Base-by-base conservation (phyloP, 2,329 filamentous ascomycete species). In the Beauveria varroae region DNA sequence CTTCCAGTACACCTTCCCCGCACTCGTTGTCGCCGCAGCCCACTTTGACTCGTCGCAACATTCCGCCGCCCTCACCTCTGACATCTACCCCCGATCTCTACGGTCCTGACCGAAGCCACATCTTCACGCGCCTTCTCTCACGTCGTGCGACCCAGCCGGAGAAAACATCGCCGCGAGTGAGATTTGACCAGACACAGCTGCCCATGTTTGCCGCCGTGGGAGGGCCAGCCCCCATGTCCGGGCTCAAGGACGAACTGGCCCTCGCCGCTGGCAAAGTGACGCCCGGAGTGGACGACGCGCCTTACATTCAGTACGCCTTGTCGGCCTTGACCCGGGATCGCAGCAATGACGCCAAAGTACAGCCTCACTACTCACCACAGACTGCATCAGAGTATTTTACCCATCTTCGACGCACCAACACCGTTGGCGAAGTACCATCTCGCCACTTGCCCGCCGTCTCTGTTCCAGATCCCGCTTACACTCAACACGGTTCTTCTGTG, bases 271-370 rank as follows among this genome's bases (percentile, higher is more conserved):
- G 79, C 62, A 78, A 78, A 46, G 79, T 86, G 60, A 93, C 90
- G 0, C 92, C 92, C 0, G 90, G 88, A 10, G 79, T 91, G 44
- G 92, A 96, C 69, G 89, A 96, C 69, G 89, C 86, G 9, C 92
- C 91, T 0, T 96, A 93, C 73, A 90, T 97, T 65, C 89, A 89
- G 65, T 96, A 95, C 72, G 93, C 93, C 46, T 85, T 98, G 64
- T 90, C 96, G 65, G 91, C 93, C 64, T 78, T 98, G 67, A 96
- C 91, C 6, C 81, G 88, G 53, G 85, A 89, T 68, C 87, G 87
- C 62, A 86, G 90, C 63, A 79, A 86, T 6, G 75, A 78, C 62
- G 80, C 81, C 9, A 77, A 81, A 61, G 75, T 79, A 10, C 77
- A 81, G 60, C 76, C 79, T 60, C 75, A 82, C 66, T 79, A 83